phyloP scores from a whole-genome alignment of 495 filamentous ascomycete species.

The Penicillium salamii region DNA sequence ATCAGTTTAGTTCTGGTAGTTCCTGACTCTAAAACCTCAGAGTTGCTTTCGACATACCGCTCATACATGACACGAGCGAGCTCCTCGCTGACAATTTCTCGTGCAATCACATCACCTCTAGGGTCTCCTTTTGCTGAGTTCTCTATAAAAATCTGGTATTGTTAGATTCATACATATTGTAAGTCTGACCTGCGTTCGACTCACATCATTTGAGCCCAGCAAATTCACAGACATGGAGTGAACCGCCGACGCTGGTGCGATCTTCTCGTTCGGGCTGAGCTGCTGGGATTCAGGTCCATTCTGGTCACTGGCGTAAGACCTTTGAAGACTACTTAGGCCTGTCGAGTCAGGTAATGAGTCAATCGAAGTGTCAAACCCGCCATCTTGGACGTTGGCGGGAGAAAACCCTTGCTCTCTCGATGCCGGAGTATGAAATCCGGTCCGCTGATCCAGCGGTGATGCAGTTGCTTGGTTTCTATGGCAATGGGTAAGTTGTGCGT shows the following conservation, averaged over 20 bases:
- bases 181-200: background rate
- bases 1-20: too few species aligned
- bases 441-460: slow-evolving; percentile 25
- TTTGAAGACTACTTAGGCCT: slow-evolving; percentile 15
- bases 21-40: too few species aligned
- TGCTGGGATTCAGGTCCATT: slow-evolving; percentile 38
- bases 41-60: slow-evolving; percentile 23
- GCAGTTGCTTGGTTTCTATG: slow-evolving; percentile 20
- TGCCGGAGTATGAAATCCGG: slow-evolving; percentile 27
- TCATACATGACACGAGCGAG: slow-evolving; percentile 41
- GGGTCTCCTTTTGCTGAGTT: slow-evolving; percentile 30
- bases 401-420: slow-evolving; percentile 35
- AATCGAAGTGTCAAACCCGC: slow-evolving; percentile 25
- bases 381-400: slow-evolving; percentile 21
- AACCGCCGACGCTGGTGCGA: slow-evolving; percentile 38
- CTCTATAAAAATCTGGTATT: slow-evolving; percentile 36
- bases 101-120: slow-evolving; percentile 35
- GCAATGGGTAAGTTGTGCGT: slow-evolving; percentile 4
- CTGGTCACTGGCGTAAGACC: slow-evolving; percentile 27
- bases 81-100: slow-evolving; percentile 42
- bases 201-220: slow-evolving; percentile 33
- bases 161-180: background rate
- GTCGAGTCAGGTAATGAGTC: slow-evolving; percentile 27
- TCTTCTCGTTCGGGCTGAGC: slow-evolving; percentile 43
- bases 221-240: slow-evolving; percentile 46